Evolutionary conservation across 139 green algal genomes (phyloP), one percentile per base, ranked within the genome.

Genomic region (Gonium pectorale): DNA sequence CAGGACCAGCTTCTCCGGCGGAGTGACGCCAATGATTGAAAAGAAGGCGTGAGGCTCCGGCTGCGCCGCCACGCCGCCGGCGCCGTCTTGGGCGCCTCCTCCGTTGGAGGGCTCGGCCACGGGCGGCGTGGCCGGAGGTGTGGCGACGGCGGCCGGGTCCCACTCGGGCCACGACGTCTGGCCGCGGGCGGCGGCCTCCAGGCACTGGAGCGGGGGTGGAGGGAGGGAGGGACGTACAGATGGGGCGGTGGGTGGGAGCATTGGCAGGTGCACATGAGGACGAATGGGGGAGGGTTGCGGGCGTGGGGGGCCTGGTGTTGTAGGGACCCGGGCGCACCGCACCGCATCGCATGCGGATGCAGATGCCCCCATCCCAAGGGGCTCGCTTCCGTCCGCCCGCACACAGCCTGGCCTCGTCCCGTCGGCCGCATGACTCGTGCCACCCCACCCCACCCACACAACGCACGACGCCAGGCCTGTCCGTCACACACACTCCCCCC

Each of bases 1-100:
- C 27, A 82, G 40, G 13, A 5, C 3, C 40, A 13, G 7, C 40
- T 24, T 0, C 29, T 35, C 35, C 17, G 40, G 59, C 59, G 75
- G 59, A 59, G 33, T n/a, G 15, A 31, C 56, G 2, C 59, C 75
- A 24, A 82, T 59, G 0, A 41, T 59, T 0, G 29, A 15, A 29
- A 82, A 93, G 89, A 59, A 86, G 21, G 75, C 75, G 56, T 82
- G 59, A 8, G n/a, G 2, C 1, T 29, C 33, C 59, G 62, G 56
- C 38, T 44, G 35, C 38, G 67, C 26, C n/a, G n/a, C 24, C 2
- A 29, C 7, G 60, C 60, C 7, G 60, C 60, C 60, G 60, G 29
- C 60, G 31, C 33, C 64, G 64, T 6, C 27, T 71, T 26, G 21
- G 7, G 64, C n/a, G n/a, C n/a, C n/a, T n/a, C n/a, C n/a, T n/a